Conservation (phyloP, 139 green algal genomes). For the Chlorella ohadii region DNA sequence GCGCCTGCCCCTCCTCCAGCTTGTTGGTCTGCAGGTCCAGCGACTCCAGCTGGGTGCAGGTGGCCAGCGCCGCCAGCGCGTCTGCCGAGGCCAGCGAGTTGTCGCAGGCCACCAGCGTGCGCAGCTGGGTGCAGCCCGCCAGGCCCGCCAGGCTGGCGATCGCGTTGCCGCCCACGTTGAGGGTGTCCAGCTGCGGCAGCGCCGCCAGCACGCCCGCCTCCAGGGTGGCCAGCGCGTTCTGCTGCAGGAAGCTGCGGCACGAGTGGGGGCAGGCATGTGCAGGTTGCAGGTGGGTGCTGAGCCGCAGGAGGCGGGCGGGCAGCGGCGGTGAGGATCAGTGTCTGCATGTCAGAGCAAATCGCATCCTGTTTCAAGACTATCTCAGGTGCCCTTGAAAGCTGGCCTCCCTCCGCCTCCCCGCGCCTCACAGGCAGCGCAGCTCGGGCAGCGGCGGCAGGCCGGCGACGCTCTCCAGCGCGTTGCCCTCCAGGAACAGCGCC, state of each 20-base stretch:
- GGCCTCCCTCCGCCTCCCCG: background rate
- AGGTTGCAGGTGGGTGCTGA: background rate
- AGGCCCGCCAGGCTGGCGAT: constrained; percentile 68
- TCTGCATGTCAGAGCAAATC: background rate
- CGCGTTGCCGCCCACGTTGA: constrained; percentile 90
- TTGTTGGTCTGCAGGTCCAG: constrained; percentile 82
- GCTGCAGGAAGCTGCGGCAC: constrained; percentile 81
- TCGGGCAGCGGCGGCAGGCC: constrained; percentile 76
- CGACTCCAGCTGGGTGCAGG: constrained; percentile 62
- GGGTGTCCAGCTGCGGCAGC: constrained; percentile 64
- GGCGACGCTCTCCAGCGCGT: constrained; percentile 79
- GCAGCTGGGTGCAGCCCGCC: constrained; percentile 52
- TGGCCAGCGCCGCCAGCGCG: constrained; percentile 52
- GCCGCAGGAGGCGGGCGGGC: background rate
- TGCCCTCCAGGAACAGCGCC: constrained; percentile 90
- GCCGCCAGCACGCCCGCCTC: constrained; percentile 56
- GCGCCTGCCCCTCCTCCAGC: constrained; percentile 26
- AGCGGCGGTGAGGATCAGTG: background rate
- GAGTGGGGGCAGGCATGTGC: background rate
- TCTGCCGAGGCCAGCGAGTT: constrained; percentile 67
- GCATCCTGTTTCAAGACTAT: too few species aligned
- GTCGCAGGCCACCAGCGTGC: constrained; percentile 71
- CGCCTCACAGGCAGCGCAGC: constrained; percentile 84
- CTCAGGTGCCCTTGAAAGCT: too few species aligned
- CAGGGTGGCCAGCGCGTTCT: constrained; percentile 75